Conservation (phyloP, 2,329 filamentous ascomycete species). For the Pezicula radicicola region DNA sequence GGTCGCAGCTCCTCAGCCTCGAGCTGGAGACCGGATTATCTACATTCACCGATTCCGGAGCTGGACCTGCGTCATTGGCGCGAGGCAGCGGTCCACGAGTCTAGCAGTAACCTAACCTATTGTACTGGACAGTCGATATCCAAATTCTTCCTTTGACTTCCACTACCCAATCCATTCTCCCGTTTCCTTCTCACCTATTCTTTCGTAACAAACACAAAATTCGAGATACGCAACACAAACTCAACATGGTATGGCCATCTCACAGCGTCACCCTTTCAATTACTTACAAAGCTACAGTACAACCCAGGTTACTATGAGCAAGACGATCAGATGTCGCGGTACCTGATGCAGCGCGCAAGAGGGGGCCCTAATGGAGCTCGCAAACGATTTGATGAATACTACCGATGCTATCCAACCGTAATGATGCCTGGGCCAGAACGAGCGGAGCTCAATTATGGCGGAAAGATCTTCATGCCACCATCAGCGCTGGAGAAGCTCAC, state of each 20-base stretch:
- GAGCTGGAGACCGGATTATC: no score
- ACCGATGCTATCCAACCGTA: slow-evolving; percentile 90
- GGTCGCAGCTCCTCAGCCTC: no score
- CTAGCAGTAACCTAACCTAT: no score
- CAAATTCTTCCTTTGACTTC: no score
- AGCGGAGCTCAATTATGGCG: slow-evolving; percentile 88
- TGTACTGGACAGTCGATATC: no score
- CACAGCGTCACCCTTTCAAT: not conserved
- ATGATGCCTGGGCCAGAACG: slow-evolving; percentile 92
- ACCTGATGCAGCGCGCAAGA: slow-evolving; percentile 23
- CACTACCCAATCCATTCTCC: no score
- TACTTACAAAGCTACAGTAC: slow-evolving; percentile 18
- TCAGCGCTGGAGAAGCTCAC: slow-evolving; percentile 97
- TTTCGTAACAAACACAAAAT: no score
- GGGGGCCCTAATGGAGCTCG: slow-evolving; percentile 28
- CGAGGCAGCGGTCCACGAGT: no score
- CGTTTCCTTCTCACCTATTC: not conserved
- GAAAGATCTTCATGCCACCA: slow-evolving; percentile 96
- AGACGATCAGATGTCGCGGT: slow-evolving; percentile 27
- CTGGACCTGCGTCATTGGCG: no score
- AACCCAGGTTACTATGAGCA: slow-evolving; percentile 22
- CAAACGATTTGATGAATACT: slow-evolving; percentile 97
- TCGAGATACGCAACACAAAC: not conserved
- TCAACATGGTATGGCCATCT: slow-evolving; percentile 16
- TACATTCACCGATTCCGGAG: no score